phyloP scores from a whole-genome alignment of 148 eudicot genomes.

The Pharnaceum exiguum region DNA sequence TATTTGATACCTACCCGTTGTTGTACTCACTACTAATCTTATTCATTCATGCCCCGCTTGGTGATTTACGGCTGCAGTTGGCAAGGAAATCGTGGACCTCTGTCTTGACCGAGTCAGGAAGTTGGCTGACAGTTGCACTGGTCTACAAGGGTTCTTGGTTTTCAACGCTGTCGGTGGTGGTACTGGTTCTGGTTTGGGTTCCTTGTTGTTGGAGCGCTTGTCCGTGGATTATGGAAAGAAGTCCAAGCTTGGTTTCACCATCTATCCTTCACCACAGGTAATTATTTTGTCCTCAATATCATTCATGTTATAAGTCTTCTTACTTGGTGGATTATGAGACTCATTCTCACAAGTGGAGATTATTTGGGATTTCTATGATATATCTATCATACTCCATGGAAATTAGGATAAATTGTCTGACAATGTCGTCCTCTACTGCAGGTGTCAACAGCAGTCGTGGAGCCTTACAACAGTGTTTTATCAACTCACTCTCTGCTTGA shows the following conservation, averaged over 20 bases:
- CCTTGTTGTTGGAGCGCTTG: slow-evolving; percentile 48
- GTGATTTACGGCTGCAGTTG: slow-evolving; percentile 29
- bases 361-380: background rate
- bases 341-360: background rate
- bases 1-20: background rate
- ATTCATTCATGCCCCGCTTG: no score
- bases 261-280: slow-evolving; percentile 72
- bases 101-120: slow-evolving; percentile 55
- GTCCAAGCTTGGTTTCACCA: slow-evolving; percentile 59
- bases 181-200: slow-evolving; percentile 60
- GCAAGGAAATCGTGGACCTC: slow-evolving; percentile 50
- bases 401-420: no score
- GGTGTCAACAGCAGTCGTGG: slow-evolving; percentile 52
- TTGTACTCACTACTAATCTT: background rate
- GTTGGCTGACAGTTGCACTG: slow-evolving; percentile 55
- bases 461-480: slow-evolving; percentile 39
- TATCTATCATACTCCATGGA: no score
- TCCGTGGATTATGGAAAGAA: slow-evolving; percentile 61
- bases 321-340: background rate
- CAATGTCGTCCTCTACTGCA: no score
- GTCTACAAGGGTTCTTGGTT: slow-evolving; percentile 54
- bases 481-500: slow-evolving; percentile 41
- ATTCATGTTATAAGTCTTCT: background rate
- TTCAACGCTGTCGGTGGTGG: slow-evolving; percentile 64
- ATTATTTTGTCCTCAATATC: background rate